Evolutionary conservation across 305 asterid species (phyloP), one percentile per base, ranked within the genome.

Genomic region (Salvia sclarea): DNA sequence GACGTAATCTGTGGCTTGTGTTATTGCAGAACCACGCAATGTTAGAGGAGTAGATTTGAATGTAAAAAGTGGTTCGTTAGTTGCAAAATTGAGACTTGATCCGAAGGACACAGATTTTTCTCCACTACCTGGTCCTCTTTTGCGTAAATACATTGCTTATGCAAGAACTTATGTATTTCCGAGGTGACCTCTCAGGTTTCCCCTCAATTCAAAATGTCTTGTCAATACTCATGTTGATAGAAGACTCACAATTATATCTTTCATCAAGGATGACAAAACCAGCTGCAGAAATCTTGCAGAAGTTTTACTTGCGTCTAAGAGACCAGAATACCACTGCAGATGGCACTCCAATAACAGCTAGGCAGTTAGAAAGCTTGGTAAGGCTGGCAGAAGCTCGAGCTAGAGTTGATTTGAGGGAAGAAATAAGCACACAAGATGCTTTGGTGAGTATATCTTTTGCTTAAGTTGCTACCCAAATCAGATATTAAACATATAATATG

Each of bases 331-430:
- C 94, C 58, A 84, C 92, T 43, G 86, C 96, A 35, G 98, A 93
- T 75, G 86, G 97, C 64, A 91, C 94, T 79, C 98, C 98, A 48
- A 91, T 93, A 81, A 93, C 98, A 40, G 97, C 98, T 43, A 85
- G 98, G 81, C 98, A 93, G 80, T 84, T 93, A 65, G 98, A 93
- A 82, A 93, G 98, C 80, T 84, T 93, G 75, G 92, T 91, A 44
- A 81, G 98, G 84, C 84, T 93, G 79, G 97, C 98, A 59, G 90
- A 84, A 85, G 98, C 97, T 80, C 94, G 98, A 71, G 98, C 98
- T 68, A 84, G 96, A 79, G 85, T 91, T 53, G 98, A 93, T 70
- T 85, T 91, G 75, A 84, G 97, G 82, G 92, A 86, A 79, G 96
- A 88, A 73, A 91, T 93, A 74, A 87, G 90, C 75, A 76, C 68